phyloP scores from a whole-genome alignment of 2,329 filamentous ascomycete species.

The Trichophaea hybrida region DNA sequence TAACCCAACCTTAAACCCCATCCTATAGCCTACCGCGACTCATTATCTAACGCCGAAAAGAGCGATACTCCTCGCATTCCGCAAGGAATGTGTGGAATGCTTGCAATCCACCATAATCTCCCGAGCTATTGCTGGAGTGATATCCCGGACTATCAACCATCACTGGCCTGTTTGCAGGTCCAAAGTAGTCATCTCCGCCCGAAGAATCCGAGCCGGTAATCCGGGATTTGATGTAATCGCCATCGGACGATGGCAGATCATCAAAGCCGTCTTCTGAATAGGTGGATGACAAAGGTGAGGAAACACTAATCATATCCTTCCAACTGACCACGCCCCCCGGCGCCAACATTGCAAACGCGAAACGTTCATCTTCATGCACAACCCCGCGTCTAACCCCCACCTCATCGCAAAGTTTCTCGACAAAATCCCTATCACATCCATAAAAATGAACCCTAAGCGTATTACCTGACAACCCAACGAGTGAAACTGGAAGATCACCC shows the following conservation, averaged over 20 bases:
- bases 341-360: constrained; percentile 19
- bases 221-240: background rate
- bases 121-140: background rate
- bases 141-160: constrained; percentile 10
- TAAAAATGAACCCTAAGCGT: constrained; percentile 74
- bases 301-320: constrained; percentile 19
- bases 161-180: background rate
- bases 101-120: constrained; percentile 10
- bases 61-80: constrained; percentile 15
- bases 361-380: constrained; percentile 54
- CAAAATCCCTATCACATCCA: constrained; percentile 69
- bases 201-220: background rate
- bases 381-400: constrained; percentile 68
- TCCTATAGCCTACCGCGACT: background rate
- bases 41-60: background rate
- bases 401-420: constrained; percentile 74
- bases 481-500: constrained; percentile 68
- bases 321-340: constrained; percentile 6
- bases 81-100: constrained; percentile 19
- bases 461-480: constrained; percentile 45
- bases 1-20: no score
- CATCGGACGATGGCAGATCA: background rate
- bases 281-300: constrained; percentile 7
- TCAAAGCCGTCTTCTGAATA: constrained; percentile 17
- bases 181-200: background rate